Percentiles rank a stretch among this genome's conserved stretches.
These are phyloP conservation scores for Penicillium herquei DNA, from an alignment of 495 filamentous ascomycete genomes.

Conservation along the genomic window DNA sequence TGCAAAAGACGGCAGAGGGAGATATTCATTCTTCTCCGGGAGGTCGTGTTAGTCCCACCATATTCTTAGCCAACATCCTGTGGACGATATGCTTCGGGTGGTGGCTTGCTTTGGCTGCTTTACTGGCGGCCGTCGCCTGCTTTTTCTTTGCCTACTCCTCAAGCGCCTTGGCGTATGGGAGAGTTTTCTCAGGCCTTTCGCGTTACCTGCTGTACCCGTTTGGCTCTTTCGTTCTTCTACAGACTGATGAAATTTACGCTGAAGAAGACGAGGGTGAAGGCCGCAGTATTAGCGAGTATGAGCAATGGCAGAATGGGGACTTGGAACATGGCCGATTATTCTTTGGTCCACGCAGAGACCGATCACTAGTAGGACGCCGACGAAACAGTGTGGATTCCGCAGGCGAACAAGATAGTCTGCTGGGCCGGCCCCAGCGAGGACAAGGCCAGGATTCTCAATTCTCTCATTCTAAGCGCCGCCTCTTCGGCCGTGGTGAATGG, in stretches of 20 bases:
- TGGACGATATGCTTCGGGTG: slow-evolving; percentile 96
- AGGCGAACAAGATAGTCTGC: slow-evolving; percentile 84
- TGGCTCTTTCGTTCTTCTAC: slow-evolving; percentile 88
- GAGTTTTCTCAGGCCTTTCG: slow-evolving; percentile 78
- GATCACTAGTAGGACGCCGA: slow-evolving; percentile 85
- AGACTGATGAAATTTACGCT: slow-evolving; percentile 89
- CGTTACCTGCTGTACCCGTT: slow-evolving; percentile 94
- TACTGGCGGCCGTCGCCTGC: slow-evolving; percentile 70
- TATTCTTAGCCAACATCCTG: slow-evolving; percentile 81
- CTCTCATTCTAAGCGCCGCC: slow-evolving; percentile 71
- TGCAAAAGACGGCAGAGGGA: slow-evolving; percentile 92
- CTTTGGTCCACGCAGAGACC: slow-evolving; percentile 78
- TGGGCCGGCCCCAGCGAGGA: slow-evolving; percentile 63
- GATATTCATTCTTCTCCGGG: slow-evolving; percentile 97
- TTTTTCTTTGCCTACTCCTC: slow-evolving; percentile 76
- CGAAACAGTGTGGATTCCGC: slow-evolving; percentile 85
- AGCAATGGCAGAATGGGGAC: slow-evolving; percentile 98
- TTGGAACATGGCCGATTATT: slow-evolving; percentile 93
- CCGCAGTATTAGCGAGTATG: slow-evolving; percentile 98
- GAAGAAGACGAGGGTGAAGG: slow-evolving; percentile 99
- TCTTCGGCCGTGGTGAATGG: slow-evolving; percentile 97
- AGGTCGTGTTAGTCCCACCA: slow-evolving; percentile 75
- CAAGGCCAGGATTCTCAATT: slow-evolving; percentile 48
- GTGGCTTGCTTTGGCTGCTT: slow-evolving; percentile 86
- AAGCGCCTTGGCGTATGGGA: slow-evolving; percentile 82